These are phyloP conservation scores for Basidiobolus meristosporus DNA, from an alignment of 371 early-diverging fungal genomes.

Conservation along the genomic window DNA sequence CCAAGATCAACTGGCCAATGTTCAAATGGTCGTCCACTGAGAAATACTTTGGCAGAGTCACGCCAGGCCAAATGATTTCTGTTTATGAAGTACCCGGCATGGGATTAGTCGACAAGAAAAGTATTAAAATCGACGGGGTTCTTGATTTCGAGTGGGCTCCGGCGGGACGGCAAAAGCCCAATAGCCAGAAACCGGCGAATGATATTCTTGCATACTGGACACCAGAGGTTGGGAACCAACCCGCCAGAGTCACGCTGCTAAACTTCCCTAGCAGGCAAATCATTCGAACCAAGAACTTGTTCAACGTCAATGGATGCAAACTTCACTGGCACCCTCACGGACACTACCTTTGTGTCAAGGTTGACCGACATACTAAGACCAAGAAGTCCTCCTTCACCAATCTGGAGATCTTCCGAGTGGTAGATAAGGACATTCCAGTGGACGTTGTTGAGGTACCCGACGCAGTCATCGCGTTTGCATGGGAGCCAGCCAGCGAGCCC, in stretches of 20 bases:
- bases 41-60: conserved; percentile 81
- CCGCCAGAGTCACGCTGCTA: conserved; percentile 87
- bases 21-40: conserved; percentile 94
- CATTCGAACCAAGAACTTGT: conserved; percentile 90
- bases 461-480: conserved; percentile 61
- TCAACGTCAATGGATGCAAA: conserved; percentile 75
- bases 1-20: conserved; percentile 76
- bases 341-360: conserved; percentile 77
- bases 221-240: conserved; percentile 85
- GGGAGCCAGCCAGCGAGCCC: conserved; percentile 77
- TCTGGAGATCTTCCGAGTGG: conserved; percentile 84
- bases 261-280: conserved; percentile 67
- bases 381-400: conserved; percentile 79
- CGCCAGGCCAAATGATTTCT: conserved; percentile 55
- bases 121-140: conserved; percentile 73
- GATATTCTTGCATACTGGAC: conserved; percentile 88
- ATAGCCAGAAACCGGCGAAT: too few species aligned
- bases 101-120: conserved; percentile 87
- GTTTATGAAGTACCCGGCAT: conserved; percentile 85
- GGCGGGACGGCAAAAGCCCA: conserved; percentile 1
- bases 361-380: conserved; percentile 79
- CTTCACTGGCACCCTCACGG: conserved; percentile 87
- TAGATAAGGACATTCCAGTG: conserved; percentile 85
- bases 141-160: conserved; percentile 88
- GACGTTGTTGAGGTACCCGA: conserved; percentile 87